Base-by-base conservation (phyloP, 768 basidiomycete genomes). In the Sporobolomyces roseus region DNA sequence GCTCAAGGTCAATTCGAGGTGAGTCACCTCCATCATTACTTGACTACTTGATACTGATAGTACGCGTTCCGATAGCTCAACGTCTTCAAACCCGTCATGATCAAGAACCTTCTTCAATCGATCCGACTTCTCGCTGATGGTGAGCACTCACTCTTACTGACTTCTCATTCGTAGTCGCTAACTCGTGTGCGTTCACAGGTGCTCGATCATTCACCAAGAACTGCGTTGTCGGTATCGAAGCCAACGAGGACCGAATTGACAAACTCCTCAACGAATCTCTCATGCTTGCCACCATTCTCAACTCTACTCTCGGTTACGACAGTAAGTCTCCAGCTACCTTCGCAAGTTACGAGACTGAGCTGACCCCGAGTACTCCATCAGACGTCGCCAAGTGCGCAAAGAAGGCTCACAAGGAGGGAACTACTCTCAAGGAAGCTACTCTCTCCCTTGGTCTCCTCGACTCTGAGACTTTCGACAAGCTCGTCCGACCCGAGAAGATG, bases 321-420 rank as follows among this genome's bases (percentile, higher is more conserved):
- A 96, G 91, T 91, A 75, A 80, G 92, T 76, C 8, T 82, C 63
- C 63, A 58, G n/a, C 7, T 49, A 25, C 58, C 49, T 43, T 36
- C 7, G 14, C n/a, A 4, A 17, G 8, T 33, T 13, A 10, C 21
- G 45, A 14, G 45, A 23, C 6, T 23, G 17, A 6, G 30, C 5
- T 54, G 32, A 36, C 32, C 38, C 17, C 10, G 30, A 33, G 30
- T 46, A 35, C 32, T 35, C 55, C 49, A 59, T 13, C 77, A 97
- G 93, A 96, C 80, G 96, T 98, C 56, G 96, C 96, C 56, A 93
- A 90, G 81, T 91, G 90, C 77, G 96, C 96, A 33, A 99, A 99
- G 85, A 98, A 98, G 80, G 96, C 96, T n/a, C 96, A 98, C 83
- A 91, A 89, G 79, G 93, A 99, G 80, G 96, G 96, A 32, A 90